phyloP scores from a whole-genome alignment of 83 land plant species.

The Thuja plicata region DNA sequence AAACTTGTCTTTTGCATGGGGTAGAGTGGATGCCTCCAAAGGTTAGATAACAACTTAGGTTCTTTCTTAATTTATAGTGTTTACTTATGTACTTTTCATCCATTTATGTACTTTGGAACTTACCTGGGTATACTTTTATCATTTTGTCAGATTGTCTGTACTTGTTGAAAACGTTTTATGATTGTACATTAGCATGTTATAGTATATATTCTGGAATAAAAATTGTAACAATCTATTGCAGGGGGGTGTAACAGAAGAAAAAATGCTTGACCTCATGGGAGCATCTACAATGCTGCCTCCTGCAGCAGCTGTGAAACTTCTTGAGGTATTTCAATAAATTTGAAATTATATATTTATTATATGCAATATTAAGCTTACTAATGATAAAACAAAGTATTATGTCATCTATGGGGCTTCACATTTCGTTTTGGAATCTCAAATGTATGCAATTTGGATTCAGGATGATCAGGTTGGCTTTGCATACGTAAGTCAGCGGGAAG shows the following conservation, averaged over 20 bases:
- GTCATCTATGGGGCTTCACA: not conserved
- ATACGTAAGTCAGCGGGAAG: conserved; percentile 88
- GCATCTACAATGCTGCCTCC: conserved; percentile 75
- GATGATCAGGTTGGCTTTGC: conserved; percentile 92
- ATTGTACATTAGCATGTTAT: not conserved
- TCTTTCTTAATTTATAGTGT: conserved; percentile 3
- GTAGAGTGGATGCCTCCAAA: conserved; percentile 99
- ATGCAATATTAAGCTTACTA: not conserved
- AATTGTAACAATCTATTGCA: conserved; percentile 24
- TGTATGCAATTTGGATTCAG: conserved; percentile 32
- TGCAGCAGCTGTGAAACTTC: conserved; percentile 69
- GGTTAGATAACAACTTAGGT: conserved; percentile 38
- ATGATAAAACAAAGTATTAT: not conserved
- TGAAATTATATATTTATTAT: not conserved
- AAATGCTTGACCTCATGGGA: conserved; percentile 88
- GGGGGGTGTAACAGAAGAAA: conserved; percentile 97
- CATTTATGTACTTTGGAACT: not conserved
- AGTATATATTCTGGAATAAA: not conserved
- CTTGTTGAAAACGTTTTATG: not conserved
- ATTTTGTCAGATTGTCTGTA: not conserved
- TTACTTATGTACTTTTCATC: not conserved
- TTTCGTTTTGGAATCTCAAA: not conserved
- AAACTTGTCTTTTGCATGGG: conserved; percentile 94
- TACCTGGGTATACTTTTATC: not conserved
- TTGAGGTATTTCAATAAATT: conserved; percentile 61